Conservation (phyloP, 139 green algal genomes). For the Micromonas commoda region DNA sequence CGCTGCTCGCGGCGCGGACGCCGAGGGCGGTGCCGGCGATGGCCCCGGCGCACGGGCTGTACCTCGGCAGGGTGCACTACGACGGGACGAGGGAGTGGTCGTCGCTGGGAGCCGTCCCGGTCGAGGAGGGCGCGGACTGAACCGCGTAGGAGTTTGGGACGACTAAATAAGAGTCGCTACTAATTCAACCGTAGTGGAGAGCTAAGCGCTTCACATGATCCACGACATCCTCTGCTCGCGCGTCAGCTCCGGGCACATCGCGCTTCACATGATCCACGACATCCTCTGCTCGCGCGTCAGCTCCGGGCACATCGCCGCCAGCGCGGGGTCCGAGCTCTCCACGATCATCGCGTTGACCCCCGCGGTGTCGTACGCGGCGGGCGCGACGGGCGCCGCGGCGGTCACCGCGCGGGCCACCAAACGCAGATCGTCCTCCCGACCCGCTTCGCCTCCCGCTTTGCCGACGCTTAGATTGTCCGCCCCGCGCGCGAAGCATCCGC, state of each 20-base stretch:
- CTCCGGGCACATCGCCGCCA: conserved; percentile 1
- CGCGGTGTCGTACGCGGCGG: neutral
- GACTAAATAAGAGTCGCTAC: too few species aligned
- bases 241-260: neutral
- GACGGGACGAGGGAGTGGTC: neutral
- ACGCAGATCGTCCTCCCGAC: too few species aligned
- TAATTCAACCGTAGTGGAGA: too few species aligned
- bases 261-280: neutral
- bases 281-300: neutral
- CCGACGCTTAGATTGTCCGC: too few species aligned
- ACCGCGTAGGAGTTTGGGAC: too few species aligned
- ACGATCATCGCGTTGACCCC: conserved; percentile 2
- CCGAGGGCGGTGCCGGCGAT: neutral
- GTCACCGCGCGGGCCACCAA: too few species aligned
- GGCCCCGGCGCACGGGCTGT: conserved; percentile 28
- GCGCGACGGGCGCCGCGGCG: neutral
- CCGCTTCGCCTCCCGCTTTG: too few species aligned
- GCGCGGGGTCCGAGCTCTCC: neutral
- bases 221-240: neutral
- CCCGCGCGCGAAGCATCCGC: too few species aligned
- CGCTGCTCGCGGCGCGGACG: conserved; percentile 5
- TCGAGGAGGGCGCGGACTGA: neutral
- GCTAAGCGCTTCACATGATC: too few species aligned
- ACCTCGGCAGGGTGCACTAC: conserved; percentile 16
- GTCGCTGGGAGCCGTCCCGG: neutral